These are phyloP conservation scores for Medicago lupulina DNA, from an alignment of 306 rosid genomes.

Conservation along the genomic window DNA sequence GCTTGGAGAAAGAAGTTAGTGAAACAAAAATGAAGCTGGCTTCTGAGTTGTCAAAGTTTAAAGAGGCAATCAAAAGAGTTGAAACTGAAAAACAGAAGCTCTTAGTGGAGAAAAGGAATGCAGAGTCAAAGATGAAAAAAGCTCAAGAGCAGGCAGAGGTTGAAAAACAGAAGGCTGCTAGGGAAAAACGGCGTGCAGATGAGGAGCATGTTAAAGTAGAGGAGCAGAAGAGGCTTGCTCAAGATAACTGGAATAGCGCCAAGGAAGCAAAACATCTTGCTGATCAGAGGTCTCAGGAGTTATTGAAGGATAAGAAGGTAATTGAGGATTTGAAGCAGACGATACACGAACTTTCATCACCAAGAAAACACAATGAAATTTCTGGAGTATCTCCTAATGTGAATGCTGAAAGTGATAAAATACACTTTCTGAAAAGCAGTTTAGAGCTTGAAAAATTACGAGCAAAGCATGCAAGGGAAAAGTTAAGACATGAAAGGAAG, in stretches of 20 bases:
- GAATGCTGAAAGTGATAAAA: slow-evolving; percentile 46
- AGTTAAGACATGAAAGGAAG: slow-evolving; percentile 51
- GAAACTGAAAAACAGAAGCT: slow-evolving; percentile 61
- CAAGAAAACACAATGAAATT: slow-evolving; percentile 49
- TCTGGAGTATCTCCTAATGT: slow-evolving; percentile 44
- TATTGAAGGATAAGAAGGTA: slow-evolving; percentile 54
- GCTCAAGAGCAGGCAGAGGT: slow-evolving; percentile 56
- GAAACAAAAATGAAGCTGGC: slow-evolving; percentile 58
- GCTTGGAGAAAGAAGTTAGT: slow-evolving; percentile 52
- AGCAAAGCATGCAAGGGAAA: slow-evolving; percentile 53
- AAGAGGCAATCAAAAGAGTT: slow-evolving; percentile 55
- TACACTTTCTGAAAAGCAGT: slow-evolving; percentile 58
- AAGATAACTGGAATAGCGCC: slow-evolving; percentile 56
- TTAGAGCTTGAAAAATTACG: slow-evolving; percentile 64
- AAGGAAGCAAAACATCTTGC: slow-evolving; percentile 59
- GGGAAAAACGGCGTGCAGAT: slow-evolving; percentile 55
- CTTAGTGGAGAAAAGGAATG: slow-evolving; percentile 55
- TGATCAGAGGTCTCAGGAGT: slow-evolving; percentile 60
- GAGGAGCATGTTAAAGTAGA: slow-evolving; percentile 48
- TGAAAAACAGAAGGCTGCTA: slow-evolving; percentile 53
- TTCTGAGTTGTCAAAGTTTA: slow-evolving; percentile 50
- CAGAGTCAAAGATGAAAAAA: slow-evolving; percentile 57
- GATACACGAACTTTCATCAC: slow-evolving; percentile 48
- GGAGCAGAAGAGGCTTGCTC: slow-evolving; percentile 58
- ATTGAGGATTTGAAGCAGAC: slow-evolving; percentile 55